A percentile compares a stretch with the other conserved stretches of the same genome.
Conservation (phyloP, 2,329 filamentous ascomycete species). For the Alternaria atra region DNA sequence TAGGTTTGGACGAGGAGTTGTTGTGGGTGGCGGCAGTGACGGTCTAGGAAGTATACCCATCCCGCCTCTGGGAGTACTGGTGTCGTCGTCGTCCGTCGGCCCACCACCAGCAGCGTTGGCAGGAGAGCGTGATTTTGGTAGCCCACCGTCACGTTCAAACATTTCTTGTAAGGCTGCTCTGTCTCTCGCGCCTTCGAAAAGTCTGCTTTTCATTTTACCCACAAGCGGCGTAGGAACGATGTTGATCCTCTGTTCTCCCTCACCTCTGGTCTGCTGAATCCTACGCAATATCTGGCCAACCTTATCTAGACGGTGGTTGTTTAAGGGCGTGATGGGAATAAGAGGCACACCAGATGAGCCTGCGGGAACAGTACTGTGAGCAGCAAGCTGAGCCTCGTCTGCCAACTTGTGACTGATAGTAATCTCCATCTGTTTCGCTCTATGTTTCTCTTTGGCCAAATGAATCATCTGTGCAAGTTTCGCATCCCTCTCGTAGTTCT, state of each 20-base stretch:
- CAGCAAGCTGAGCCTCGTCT: conserved; percentile 35
- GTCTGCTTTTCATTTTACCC: conserved; percentile 30
- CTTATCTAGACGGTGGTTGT: conserved; percentile 13
- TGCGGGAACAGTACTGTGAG: conserved; percentile 10
- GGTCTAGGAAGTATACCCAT: neutral
- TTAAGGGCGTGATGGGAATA: conserved; percentile 34
- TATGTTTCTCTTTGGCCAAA: conserved; percentile 24
- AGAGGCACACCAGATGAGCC: conserved; percentile 30
- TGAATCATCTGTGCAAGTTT: conserved; percentile 27
- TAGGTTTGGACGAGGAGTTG: conserved; percentile 2
- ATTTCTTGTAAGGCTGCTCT: neutral
- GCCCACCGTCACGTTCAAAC: neutral
- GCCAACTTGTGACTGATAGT: conserved; percentile 38
- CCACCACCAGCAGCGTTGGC: neutral
- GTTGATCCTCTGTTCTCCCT: conserved; percentile 21
- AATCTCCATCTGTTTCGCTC: conserved; percentile 37
- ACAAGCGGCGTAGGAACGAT: conserved; percentile 29
- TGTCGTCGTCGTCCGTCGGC: conserved; percentile 2
- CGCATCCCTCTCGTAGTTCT: conserved; percentile 39
- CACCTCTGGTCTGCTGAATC: conserved; percentile 8
- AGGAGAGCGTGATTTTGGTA: neutral
- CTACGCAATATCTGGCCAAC: conserved; percentile 17
- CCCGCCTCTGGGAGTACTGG: neutral
- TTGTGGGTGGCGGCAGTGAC: neutral
- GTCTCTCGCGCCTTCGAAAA: conserved; percentile 27